Percentiles rank a stretch among this genome's conserved stretches.
Evolutionary conservation across 257 asterid species (phyloP).

Genomic region (Voacanga thouarsii): DNA sequence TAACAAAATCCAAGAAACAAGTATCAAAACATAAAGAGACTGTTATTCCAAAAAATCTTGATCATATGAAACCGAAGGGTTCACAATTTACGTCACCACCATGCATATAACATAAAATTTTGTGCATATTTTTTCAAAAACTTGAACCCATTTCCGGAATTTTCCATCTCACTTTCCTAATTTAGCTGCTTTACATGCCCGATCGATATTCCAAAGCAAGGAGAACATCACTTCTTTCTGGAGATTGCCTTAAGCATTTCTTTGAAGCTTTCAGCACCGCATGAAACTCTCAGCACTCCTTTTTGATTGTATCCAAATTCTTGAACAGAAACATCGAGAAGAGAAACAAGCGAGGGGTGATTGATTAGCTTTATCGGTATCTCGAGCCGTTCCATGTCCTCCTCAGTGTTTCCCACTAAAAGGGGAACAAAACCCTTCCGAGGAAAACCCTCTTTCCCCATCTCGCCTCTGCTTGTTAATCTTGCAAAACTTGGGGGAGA

Average conservation of each 20-base stretch:
- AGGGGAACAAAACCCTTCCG: slow-evolving; percentile 20
- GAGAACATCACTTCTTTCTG: not conserved
- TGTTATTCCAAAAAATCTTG: too few species aligned
- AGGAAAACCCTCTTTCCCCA: not conserved
- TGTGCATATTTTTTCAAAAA: too few species aligned
- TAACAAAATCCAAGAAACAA: too few species aligned
- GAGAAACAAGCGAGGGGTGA: slow-evolving; percentile 13
- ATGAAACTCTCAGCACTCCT: slow-evolving; percentile 18
- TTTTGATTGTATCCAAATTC: slow-evolving; percentile 18
- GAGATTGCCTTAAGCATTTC: slow-evolving; percentile 12
- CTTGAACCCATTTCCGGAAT: too few species aligned
- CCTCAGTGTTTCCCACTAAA: slow-evolving; percentile 15
- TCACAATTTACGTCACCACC: too few species aligned
- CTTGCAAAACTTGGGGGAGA: not conserved
- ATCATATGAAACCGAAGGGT: too few species aligned
- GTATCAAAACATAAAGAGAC: too few species aligned
- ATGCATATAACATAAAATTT: too few species aligned
- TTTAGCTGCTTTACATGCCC: too few species aligned
- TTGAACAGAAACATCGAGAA: slow-evolving; percentile 21
- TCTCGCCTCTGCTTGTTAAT: not conserved
- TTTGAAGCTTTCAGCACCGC: slow-evolving; percentile 10
- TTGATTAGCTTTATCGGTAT: slow-evolving; percentile 19
- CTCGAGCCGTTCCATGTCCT: slow-evolving; percentile 6
- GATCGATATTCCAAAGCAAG: too few species aligned
- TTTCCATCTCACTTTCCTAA: too few species aligned